A percentile compares a stretch with the other conserved stretches of the same genome.
These are phyloP conservation scores for Warburgia ugandensis DNA, from an alignment of 164 flowering plant species.

Conservation along the genomic window DNA sequence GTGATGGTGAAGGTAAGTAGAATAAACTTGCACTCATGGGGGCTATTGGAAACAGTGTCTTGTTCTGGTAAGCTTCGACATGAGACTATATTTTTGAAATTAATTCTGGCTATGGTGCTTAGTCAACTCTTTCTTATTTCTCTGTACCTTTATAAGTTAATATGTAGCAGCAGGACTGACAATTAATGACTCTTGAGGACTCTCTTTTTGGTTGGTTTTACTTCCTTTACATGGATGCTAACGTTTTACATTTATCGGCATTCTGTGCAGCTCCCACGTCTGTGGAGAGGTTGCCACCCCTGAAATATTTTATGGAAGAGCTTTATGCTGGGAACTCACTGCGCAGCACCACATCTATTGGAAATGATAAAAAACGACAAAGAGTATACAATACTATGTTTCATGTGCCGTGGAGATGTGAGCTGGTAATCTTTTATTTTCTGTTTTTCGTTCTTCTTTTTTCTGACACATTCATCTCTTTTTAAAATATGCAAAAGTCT, in stretches of 20 bases:
- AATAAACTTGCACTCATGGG: too few relatives aligned
- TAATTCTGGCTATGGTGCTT: too few relatives aligned
- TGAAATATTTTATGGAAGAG: constrained; percentile 70
- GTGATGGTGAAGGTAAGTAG: too few relatives aligned
- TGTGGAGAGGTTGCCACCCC: constrained; percentile 64
- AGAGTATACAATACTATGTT: constrained; percentile 94
- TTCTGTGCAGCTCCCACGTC: constrained; percentile 33
- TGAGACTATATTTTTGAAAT: too few relatives aligned
- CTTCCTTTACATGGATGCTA: not conserved
- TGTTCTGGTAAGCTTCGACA: too few relatives aligned
- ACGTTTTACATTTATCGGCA: not conserved
- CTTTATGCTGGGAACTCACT: constrained; percentile 68
- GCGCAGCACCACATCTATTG: constrained; percentile 59
- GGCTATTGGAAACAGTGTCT: too few relatives aligned
- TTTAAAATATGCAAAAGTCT: too few relatives aligned
- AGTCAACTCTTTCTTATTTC: too few relatives aligned
- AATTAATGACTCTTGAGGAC: too few relatives aligned
- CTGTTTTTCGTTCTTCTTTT: not conserved
- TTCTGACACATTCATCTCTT: not conserved
- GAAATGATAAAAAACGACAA: constrained; percentile 89
- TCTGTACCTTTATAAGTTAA: too few relatives aligned
- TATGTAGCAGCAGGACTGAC: too few relatives aligned
- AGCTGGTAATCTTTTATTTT: constrained; percentile 51
- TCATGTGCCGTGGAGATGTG: constrained; percentile 98
- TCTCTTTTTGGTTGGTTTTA: too few relatives aligned